Evolutionary conservation across 257 asterid genomes (phyloP).

Genomic region (Fraxinus cuspidata): DNA sequence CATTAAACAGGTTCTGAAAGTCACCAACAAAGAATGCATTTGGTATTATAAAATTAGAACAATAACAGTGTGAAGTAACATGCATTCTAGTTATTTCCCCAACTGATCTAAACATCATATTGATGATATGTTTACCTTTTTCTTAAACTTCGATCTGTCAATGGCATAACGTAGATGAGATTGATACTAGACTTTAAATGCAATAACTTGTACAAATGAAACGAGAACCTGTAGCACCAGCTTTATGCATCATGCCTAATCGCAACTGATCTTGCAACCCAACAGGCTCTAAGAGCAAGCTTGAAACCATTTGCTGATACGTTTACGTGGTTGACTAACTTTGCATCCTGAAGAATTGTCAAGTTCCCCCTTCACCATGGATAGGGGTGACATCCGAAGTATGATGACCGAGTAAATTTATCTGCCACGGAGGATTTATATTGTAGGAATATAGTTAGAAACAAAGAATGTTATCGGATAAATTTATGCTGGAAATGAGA

Average conservation of each 20-base stretch:
- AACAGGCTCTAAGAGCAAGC: conserved; percentile 58
- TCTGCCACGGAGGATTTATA: conserved; percentile 36
- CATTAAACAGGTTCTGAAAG: too few relatives aligned
- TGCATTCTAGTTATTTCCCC: not conserved
- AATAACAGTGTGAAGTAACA: not conserved
- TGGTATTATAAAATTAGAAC: not conserved
- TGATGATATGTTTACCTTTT: not conserved
- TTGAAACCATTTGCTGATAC: conserved; percentile 59
- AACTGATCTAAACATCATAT: not conserved
- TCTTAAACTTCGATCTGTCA: not conserved
- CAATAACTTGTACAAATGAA: too few relatives aligned
- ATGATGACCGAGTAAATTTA: conserved; percentile 47
- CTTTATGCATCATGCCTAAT: conserved; percentile 24
- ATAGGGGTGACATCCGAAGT: conserved; percentile 57
- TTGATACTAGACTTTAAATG: not conserved
- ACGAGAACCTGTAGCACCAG: not conserved
- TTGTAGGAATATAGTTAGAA: not conserved
- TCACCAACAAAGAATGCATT: not conserved
- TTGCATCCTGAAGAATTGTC: conserved; percentile 61
- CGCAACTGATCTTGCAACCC: conserved; percentile 79
- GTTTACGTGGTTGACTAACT: conserved; percentile 46
- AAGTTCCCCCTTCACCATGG: conserved; percentile 72
- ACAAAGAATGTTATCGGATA: not conserved
- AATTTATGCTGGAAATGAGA: not conserved
- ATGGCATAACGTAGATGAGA: not conserved